Evolutionary conservation across 176 grass and related monocot species (phyloP), one percentile per base, ranked within the genome.

Genomic region (Saccharum spontaneum): DNA sequence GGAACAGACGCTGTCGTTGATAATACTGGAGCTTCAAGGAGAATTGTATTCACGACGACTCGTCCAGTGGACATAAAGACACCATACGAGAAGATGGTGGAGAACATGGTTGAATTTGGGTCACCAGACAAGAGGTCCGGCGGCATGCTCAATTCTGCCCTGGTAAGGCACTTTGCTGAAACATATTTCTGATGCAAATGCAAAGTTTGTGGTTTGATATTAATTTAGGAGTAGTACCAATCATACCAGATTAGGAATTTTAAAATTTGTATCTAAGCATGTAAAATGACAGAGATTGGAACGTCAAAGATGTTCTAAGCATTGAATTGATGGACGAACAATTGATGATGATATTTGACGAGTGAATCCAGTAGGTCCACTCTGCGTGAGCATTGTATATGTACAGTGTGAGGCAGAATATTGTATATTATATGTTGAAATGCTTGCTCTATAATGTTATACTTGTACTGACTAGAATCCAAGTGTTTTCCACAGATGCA

Each of bases 11-110:
- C 30, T 31, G 81, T 72, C 6, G 46, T 85, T 54, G 92, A 88
- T 74, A 88, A 38, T 54, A 71, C 79, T 60, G 84, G 76, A 10
- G 84, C 83, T 61, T 86, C 97, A 15, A 96, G 82, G 82, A 90
- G 94, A 44, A 79, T 99, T 4, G 59, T 99, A 31, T 96, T 94
- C 83, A 99, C 86, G 0, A 99, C 97, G 0, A 99, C 94, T 15
- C 79, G 97, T 4, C 97, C 97, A 6, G 67, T 83, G 61, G 97
- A 99, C 87, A 99, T 99, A 41, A 99, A 94, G 79, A 92, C 97
- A 14, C 97, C 97, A 12, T 99, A 99, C 13, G 97, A 99, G 81
- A 99, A 99, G 90, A 99, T 99, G 97, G 81, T 96, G 59, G 97
- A 97, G 45, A 99, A 99, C 41, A 91, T 71, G 43, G 97, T 99